Conservation (phyloP, 208 protist species). For the Wallacemonas sp. region DNA sequence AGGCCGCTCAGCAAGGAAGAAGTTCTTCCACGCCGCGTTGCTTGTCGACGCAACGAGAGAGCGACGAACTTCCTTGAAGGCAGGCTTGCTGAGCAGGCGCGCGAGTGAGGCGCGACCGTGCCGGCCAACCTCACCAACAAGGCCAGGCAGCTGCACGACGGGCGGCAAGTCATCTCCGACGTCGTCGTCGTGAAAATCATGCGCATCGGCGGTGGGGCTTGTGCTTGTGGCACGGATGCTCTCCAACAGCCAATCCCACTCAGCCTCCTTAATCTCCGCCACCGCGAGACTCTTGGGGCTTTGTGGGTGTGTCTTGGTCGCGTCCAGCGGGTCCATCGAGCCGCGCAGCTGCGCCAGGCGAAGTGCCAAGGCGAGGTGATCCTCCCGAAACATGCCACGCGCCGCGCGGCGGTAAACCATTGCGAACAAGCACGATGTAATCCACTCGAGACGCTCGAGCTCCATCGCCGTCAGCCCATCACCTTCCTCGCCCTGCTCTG, state of each 20-base stretch:
- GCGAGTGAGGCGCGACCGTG: slow-evolving; percentile 42
- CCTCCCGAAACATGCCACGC: slow-evolving; percentile 93
- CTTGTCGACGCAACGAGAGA: slow-evolving; percentile 42
- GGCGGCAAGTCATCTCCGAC: slow-evolving; percentile 20
- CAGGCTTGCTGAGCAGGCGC: slow-evolving; percentile 46
- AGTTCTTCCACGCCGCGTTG: slow-evolving; percentile 42
- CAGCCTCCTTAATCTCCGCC: slow-evolving; percentile 32
- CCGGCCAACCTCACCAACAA: slow-evolving; percentile 24
- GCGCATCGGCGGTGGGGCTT: background rate
- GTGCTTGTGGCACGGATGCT: slow-evolving; percentile 18
- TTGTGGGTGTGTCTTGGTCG: background rate
- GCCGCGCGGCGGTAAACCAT: slow-evolving; percentile 74
- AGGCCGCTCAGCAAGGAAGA: slow-evolving; percentile 50
- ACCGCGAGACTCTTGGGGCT: slow-evolving; percentile 30
- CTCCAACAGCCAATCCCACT: slow-evolving; percentile 69
- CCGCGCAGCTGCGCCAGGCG: slow-evolving; percentile 92
- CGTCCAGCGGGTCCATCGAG: slow-evolving; percentile 35
- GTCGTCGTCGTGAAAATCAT: background rate
- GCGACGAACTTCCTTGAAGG: slow-evolving; percentile 62
- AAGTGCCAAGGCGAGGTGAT: slow-evolving; percentile 94
- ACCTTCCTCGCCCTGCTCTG: slow-evolving; percentile 16
- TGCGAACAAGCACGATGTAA: slow-evolving; percentile 71
- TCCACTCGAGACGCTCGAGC: slow-evolving; percentile 30
- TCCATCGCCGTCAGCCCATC: slow-evolving; percentile 18
- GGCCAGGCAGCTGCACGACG: slow-evolving; percentile 25